phyloP scores from a whole-genome alignment of 345 rosid species.

The Cardamine chenopodiifolia region DNA sequence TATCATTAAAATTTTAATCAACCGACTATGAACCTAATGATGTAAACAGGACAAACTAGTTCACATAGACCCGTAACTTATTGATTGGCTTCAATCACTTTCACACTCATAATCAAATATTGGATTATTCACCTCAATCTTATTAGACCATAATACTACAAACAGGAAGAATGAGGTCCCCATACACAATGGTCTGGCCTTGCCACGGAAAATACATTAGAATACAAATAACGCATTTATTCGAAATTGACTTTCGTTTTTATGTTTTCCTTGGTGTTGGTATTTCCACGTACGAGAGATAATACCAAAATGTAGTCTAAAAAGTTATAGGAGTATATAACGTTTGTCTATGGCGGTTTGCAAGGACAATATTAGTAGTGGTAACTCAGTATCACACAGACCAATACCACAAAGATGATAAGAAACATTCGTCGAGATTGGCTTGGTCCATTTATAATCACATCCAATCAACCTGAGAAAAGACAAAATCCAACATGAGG shows the following conservation, averaged over 20 bases:
- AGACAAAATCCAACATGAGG: neutral
- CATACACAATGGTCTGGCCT: conserved; percentile 14
- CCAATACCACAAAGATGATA: neutral
- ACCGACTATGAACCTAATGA: conserved; percentile 3
- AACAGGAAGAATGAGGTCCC: conserved; percentile 29
- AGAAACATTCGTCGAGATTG: conserved; percentile 2
- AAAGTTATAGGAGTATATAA: neutral
- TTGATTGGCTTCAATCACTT: conserved; percentile 22
- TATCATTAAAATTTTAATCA: neutral
- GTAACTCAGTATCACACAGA: neutral
- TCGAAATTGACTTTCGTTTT: conserved; percentile 21
- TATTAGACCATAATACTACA: conserved; percentile 11
- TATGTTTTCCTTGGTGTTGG: conserved; percentile 7
- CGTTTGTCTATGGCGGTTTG: neutral
- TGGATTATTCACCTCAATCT: conserved; percentile 22
- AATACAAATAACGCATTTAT: conserved; percentile 39
- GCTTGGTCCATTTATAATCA: conserved; percentile 7
- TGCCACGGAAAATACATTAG: conserved; percentile 17
- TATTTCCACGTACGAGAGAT: conserved; percentile 4
- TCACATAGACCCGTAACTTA: conserved; percentile 19
- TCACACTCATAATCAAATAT: conserved; percentile 30
- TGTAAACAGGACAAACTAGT: conserved; percentile 3
- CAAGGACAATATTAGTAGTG: neutral
- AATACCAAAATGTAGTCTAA: neutral
- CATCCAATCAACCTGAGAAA: conserved; percentile 8